phyloP scores from a whole-genome alignment of 2,329 filamentous ascomycete genomes.

The Epichloe coenophiala region DNA sequence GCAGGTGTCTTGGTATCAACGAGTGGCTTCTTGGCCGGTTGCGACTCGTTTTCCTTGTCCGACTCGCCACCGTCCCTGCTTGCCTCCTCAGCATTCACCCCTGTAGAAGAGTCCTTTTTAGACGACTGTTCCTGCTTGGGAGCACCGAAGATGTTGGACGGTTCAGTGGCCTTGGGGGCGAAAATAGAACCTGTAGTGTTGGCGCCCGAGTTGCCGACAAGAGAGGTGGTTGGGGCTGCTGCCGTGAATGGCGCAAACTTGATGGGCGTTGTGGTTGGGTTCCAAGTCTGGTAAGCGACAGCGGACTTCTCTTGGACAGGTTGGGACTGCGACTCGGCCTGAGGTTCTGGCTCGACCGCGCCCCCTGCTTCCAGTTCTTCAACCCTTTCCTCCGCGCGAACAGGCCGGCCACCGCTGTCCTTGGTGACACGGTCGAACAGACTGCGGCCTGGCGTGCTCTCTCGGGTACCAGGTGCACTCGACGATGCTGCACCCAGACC shows the following conservation, averaged over 20 bases:
- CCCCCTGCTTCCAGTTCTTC: constrained; percentile 6
- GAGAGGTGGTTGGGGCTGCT: constrained; percentile 15
- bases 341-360: background rate
- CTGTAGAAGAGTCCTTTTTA: constrained; percentile 15
- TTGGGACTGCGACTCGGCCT: background rate
- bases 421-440: constrained; percentile 43
- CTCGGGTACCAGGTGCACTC: constrained; percentile 28
- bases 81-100: constrained; percentile 12
- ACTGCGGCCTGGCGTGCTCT: constrained; percentile 33
- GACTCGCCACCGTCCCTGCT: constrained; percentile 26
- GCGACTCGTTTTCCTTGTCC: constrained; percentile 30
- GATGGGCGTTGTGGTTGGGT: constrained; percentile 37
- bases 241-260: constrained; percentile 33
- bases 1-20: constrained; percentile 18
- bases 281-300: constrained; percentile 26
- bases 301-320: constrained; percentile 13
- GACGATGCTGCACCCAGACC: constrained; percentile 15
- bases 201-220: constrained; percentile 19
- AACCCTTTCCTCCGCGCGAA: constrained; percentile 23
- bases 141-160: constrained; percentile 24
- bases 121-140: constrained; percentile 17
- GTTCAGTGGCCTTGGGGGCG: constrained; percentile 20
- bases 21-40: constrained; percentile 20
- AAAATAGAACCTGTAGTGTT: constrained; percentile 21
- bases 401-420: constrained; percentile 34